Conservation (phyloP, 176 grass and related monocot genomes). For the Aegilops speltoides region DNA sequence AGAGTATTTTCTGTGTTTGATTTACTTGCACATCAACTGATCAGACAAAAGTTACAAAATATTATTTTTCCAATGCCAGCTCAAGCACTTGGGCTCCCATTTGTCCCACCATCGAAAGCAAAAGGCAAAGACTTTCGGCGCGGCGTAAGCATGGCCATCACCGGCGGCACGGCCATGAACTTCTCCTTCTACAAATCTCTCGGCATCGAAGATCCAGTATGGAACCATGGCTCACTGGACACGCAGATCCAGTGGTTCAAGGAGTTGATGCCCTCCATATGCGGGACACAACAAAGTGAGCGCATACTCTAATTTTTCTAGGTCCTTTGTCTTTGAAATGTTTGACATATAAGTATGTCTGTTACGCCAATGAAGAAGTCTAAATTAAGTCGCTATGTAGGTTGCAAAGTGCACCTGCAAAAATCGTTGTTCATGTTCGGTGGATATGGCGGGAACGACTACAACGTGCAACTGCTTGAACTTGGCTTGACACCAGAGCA, state of each 20-base stretch:
- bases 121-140: conserved; percentile 26
- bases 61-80: not conserved
- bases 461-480: conserved; percentile 35
- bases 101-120: conserved; percentile 38
- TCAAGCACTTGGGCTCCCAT: conserved; percentile 39
- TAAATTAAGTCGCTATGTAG: not conserved
- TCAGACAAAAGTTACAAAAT: no score
- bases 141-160: conserved; percentile 48
- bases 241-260: conserved; percentile 48
- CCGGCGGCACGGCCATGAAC: conserved; percentile 40
- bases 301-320: not conserved
- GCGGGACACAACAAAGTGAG: conserved; percentile 28
- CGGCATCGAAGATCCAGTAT: not conserved
- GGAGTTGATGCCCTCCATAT: conserved; percentile 41
- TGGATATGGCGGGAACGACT: conserved; percentile 57
- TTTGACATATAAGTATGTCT: not conserved
- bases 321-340: no score
- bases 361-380: not conserved
- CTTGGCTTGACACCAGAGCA: not conserved
- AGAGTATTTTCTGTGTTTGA: no score
- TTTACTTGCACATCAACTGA: no score
- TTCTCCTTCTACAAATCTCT: conserved; percentile 35
- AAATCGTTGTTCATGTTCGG: conserved; percentile 46
- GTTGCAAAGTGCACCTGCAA: conserved; percentile 12
- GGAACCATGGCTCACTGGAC: conserved; percentile 37